These are phyloP conservation scores for Penicillium paneum DNA, from an alignment of 2,329 filamentous ascomycete species.

Conservation along the genomic window DNA sequence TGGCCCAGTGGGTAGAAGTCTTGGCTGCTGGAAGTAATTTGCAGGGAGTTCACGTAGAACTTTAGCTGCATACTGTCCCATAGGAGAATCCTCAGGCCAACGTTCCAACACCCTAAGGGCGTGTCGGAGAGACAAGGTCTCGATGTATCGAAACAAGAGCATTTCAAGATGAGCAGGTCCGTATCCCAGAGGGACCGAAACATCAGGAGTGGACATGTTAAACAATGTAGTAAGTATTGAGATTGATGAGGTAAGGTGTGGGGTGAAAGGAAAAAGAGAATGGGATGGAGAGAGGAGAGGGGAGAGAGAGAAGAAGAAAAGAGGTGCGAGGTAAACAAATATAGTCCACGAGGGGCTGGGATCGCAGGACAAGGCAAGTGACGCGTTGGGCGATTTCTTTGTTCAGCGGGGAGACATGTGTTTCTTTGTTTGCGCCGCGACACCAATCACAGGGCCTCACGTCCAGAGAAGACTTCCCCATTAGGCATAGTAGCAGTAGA, in stretches of 20 bases:
- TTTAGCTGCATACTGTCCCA: not conserved
- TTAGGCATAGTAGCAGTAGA: not conserved
- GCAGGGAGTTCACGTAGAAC: not conserved
- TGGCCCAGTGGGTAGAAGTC: not conserved
- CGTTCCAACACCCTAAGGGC: not conserved
- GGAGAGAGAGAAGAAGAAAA: constrained; percentile 3
- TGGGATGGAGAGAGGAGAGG: not conserved
- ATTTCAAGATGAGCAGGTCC: not conserved
- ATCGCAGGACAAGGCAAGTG: not conserved
- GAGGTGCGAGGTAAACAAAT: not conserved
- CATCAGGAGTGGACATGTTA: not conserved
- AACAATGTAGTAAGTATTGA: not conserved
- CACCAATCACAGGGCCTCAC: not conserved
- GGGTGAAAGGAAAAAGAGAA: not conserved
- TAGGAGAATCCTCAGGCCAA: not conserved
- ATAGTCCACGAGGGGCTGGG: not conserved
- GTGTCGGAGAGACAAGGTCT: not conserved
- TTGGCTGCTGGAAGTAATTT: not conserved
- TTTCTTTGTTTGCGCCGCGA: constrained; percentile 5
- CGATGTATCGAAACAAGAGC: not conserved
- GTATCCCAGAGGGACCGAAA: not conserved
- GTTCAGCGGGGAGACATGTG: not conserved
- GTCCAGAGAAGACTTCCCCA: not conserved
- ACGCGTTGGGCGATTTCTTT: not conserved
- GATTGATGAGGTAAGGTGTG: not conserved